A percentile compares a stretch with the other conserved stretches of the same genome.
Conservation (phyloP, 2,329 filamentous ascomycete species). For the Aspergillus melleus region DNA sequence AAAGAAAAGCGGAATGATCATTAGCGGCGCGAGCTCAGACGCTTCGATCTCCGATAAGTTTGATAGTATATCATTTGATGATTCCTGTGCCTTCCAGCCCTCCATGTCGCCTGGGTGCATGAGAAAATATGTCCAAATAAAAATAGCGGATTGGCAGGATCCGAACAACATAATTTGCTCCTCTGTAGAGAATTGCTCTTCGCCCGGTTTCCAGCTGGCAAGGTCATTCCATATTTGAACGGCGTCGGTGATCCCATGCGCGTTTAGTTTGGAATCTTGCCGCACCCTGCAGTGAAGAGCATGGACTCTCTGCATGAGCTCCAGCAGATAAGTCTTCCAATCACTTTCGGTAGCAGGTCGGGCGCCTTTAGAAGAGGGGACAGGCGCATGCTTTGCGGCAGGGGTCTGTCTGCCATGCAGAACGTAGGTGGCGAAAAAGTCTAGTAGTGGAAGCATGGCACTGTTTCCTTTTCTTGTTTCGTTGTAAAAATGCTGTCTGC, state of each 20-base stretch:
- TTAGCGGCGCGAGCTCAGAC: background rate
- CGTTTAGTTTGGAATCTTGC: background rate
- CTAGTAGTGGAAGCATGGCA: too few species aligned
- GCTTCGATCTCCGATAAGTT: background rate
- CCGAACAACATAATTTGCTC: background rate
- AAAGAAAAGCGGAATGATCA: slow-evolving; percentile 3
- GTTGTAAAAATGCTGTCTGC: too few species aligned
- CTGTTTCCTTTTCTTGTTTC: too few species aligned
- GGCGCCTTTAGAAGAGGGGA: too few species aligned
- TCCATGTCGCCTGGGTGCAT: background rate
- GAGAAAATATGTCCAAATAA: slow-evolving; percentile 2
- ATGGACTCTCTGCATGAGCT: slow-evolving; percentile 1
- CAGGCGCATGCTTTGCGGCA: too few species aligned
- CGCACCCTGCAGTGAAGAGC: background rate
- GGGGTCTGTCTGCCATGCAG: too few species aligned
- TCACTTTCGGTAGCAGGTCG: too few species aligned
- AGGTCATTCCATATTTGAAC: slow-evolving; percentile 4
- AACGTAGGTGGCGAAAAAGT: too few species aligned
- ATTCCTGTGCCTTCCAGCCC: background rate
- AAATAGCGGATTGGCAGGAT: background rate
- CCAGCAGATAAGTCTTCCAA: background rate
- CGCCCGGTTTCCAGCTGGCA: background rate
- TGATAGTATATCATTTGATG: background rate
- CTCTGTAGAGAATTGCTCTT: background rate
- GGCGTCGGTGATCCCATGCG: background rate